These are phyloP conservation scores for Didymella pomorum DNA, from an alignment of 2,329 filamentous ascomycete genomes.

Conservation along the genomic window DNA sequence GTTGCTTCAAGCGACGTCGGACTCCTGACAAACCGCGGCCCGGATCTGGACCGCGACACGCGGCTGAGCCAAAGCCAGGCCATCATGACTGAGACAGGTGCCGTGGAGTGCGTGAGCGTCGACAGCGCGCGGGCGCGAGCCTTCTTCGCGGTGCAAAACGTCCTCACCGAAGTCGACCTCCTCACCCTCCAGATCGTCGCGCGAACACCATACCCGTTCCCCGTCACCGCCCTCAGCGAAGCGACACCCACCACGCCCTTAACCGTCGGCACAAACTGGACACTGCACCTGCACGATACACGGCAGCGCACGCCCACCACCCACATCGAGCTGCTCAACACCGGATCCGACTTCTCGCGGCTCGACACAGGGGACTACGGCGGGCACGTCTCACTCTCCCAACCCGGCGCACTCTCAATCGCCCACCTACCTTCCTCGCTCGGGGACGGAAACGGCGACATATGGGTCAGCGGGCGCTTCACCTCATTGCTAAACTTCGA, in stretches of 20 bases:
- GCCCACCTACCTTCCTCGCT: slow-evolving; percentile 73
- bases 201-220: slow-evolving; percentile 77
- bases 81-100: slow-evolving; percentile 73
- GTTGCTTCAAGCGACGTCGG: slow-evolving; percentile 71
- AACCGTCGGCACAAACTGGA: slow-evolving; percentile 82
- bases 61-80: slow-evolving; percentile 56
- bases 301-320: slow-evolving; percentile 50
- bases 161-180: slow-evolving; percentile 83
- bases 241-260: slow-evolving; percentile 72
- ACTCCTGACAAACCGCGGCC: slow-evolving; percentile 68
- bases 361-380: slow-evolving; percentile 59
- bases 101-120: slow-evolving; percentile 84
- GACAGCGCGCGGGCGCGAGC: slow-evolving; percentile 72
- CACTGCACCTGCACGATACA: slow-evolving; percentile 83
- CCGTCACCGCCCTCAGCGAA: slow-evolving; percentile 82
- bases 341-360: slow-evolving; percentile 34
- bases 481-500: slow-evolving; percentile 90
- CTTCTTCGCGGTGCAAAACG: slow-evolving; percentile 80
- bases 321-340: slow-evolving; percentile 41
- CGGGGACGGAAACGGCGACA: slow-evolving; percentile 72
- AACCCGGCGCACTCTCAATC: slow-evolving; percentile 83
- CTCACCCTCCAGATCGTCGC: slow-evolving; percentile 73
- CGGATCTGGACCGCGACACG: slow-evolving; percentile 52
- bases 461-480: slow-evolving; percentile 89
- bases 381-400: slow-evolving; percentile 74